Evolutionary conservation across 108 stramenopile genomes (phyloP).

Genomic region (Ochromonas danica): DNA sequence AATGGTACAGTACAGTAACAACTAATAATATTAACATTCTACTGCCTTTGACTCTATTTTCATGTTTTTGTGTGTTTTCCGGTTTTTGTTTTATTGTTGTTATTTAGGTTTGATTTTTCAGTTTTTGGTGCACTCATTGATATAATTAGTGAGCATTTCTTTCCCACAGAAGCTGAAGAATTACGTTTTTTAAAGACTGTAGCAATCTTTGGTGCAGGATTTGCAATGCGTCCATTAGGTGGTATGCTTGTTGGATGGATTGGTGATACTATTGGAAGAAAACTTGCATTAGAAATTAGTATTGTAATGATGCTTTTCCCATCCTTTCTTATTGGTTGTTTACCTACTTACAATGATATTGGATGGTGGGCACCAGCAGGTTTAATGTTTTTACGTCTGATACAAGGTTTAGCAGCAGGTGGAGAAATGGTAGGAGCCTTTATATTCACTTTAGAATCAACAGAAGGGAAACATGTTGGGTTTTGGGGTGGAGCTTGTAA

Average conservation of each 20-base stretch:
- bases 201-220: background rate
- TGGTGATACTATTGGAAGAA: slow-evolving; percentile 18
- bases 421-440: slow-evolving; percentile 23
- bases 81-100: background rate
- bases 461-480: background rate
- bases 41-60: background rate
- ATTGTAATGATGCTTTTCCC: slow-evolving; percentile 1
- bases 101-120: slow-evolving; percentile 3
- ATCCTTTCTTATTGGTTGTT: slow-evolving; percentile 26
- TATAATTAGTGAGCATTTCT: slow-evolving; percentile 22
- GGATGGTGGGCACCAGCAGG: background rate
- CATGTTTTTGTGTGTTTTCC: background rate
- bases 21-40: no score
- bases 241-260: slow-evolving; percentile 1
- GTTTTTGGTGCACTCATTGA: slow-evolving; percentile 9
- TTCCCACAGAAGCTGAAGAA: background rate
- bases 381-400: background rate
- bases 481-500: slow-evolving; percentile 35
- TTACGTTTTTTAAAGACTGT: background rate
- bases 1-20: no score
- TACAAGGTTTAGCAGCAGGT: slow-evolving; percentile 8
- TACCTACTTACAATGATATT: background rate
- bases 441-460: slow-evolving; percentile 19
- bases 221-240: slow-evolving; percentile 10
- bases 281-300: slow-evolving; percentile 23